Evolutionary conservation across 208 protist genomes (phyloP).

Genomic region (Trichomonas gallinae): DNA sequence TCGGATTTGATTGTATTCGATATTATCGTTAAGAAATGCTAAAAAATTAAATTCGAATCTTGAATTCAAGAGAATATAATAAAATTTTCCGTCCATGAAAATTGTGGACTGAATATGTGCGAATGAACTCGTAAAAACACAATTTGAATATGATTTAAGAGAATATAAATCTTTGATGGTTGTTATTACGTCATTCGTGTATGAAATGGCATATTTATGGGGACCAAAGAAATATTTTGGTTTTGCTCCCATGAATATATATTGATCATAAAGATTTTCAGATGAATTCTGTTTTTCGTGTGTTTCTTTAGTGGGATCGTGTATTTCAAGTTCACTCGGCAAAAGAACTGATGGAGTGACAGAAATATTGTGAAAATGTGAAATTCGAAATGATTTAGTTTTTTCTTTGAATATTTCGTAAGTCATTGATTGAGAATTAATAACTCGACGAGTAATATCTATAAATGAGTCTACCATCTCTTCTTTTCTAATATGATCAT

Average conservation of each 20-base stretch:
- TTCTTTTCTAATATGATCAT: neutral
- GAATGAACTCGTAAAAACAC: neutral
- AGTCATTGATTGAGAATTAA: neutral
- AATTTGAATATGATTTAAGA: neutral
- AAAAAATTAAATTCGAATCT: neutral
- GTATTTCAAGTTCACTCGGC: neutral
- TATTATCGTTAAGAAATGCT: neutral
- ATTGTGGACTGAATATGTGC: neutral
- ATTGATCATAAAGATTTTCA: neutral
- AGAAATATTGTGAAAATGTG: neutral
- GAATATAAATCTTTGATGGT: neutral
- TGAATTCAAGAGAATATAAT: neutral
- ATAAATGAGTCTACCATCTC: neutral
- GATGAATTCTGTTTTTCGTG: neutral
- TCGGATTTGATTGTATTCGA: neutral
- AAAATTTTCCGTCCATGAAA: neutral
- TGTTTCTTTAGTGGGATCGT: neutral
- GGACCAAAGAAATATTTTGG: neutral
- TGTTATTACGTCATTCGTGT: neutral
- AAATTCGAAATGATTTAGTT: neutral
- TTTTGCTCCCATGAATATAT: neutral
- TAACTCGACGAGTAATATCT: neutral
- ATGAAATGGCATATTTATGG: neutral
- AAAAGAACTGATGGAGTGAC: neutral
- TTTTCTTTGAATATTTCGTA: neutral